These are phyloP conservation scores for Termitomyces heimii DNA, from an alignment of 768 basidiomycete species.

Conservation along the genomic window DNA sequence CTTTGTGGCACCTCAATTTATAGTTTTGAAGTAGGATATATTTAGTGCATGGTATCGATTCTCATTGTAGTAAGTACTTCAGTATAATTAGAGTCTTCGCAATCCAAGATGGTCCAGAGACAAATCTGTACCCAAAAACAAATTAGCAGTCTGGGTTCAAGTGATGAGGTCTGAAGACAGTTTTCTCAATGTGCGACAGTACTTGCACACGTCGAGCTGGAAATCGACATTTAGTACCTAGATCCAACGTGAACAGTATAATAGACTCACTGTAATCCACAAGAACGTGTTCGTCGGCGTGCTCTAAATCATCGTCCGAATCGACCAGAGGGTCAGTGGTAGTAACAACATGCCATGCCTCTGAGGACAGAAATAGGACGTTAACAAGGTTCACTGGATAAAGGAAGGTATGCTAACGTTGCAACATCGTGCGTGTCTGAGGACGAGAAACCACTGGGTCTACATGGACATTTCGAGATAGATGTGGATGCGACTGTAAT, in stretches of 20 bases:
- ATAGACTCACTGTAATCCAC: constrained; percentile 56
- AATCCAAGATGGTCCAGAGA: not conserved
- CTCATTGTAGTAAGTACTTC: not conserved
- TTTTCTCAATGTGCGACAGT: constrained; percentile 6
- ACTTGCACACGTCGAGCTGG: constrained; percentile 40
- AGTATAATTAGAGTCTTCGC: not conserved
- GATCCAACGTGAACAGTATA: not conserved
- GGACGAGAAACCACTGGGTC: constrained; percentile 22
- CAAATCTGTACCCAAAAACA: not conserved
- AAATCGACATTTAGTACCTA: not conserved
- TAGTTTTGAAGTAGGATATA: constrained; percentile 6
- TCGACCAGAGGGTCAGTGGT: constrained; percentile 62
- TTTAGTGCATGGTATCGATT: constrained; percentile 4
- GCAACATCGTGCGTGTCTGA: constrained; percentile 37
- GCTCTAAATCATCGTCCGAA: constrained; percentile 59
- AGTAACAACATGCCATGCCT: constrained; percentile 63
- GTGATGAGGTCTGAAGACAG: constrained; percentile 1
- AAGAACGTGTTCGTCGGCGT: constrained; percentile 54
- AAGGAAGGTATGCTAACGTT: constrained; percentile 26
- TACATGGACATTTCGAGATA: constrained; percentile 6
- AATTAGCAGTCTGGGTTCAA: not conserved
- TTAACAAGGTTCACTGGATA: constrained; percentile 2
- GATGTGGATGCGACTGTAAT: constrained; percentile 10
- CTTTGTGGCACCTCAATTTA: not conserved
- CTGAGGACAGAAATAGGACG: constrained; percentile 28